Percentiles rank a stretch among this genome's conserved stretches.
phyloP scores from a whole-genome alignment of 441 rosid genomes.

The Populus hybrid region DNA sequence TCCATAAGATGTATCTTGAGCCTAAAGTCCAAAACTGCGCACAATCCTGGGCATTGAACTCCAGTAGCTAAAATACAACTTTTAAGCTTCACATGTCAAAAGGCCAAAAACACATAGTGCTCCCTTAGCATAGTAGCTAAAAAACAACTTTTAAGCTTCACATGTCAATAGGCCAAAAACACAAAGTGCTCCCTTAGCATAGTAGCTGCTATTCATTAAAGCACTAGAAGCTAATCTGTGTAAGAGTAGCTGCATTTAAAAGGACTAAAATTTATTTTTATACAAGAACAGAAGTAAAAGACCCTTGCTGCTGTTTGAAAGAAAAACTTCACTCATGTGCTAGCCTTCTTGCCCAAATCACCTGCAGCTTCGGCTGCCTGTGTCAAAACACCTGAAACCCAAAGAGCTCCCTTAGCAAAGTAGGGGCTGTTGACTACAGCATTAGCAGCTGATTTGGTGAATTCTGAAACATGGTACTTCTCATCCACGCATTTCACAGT shows the following conservation, averaged over 20 bases:
- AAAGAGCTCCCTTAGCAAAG: constrained; percentile 76
- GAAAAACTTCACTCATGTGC: constrained; percentile 17
- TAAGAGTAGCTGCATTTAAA: background rate
- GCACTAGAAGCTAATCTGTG: background rate
- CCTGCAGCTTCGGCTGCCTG: constrained; percentile 80
- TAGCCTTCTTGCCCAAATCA: constrained; percentile 52
- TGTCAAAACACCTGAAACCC: constrained; percentile 64
- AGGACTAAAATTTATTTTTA: constrained; percentile 7
- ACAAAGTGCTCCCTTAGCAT: too few species aligned
- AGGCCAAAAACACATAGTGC: background rate
- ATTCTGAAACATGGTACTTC: constrained; percentile 67
- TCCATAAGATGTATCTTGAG: background rate
- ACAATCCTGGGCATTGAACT: background rate
- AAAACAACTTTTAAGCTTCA: too few species aligned
- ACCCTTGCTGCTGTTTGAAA: background rate
- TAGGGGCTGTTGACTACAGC: constrained; percentile 65
- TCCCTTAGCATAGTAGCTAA: too few species aligned
- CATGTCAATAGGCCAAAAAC: too few species aligned
- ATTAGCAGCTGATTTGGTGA: constrained; percentile 65
- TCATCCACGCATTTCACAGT: constrained; percentile 69
- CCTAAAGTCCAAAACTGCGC: background rate
- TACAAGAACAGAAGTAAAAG: background rate
- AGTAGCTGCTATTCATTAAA: too few species aligned
- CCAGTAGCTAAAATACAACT: background rate
- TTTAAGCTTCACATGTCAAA: background rate